A percentile compares a stretch with the other conserved stretches of the same genome.
Evolutionary conservation across 208 protist genomes (phyloP).

Genomic region (Paratrypanosoma confusum): DNA sequence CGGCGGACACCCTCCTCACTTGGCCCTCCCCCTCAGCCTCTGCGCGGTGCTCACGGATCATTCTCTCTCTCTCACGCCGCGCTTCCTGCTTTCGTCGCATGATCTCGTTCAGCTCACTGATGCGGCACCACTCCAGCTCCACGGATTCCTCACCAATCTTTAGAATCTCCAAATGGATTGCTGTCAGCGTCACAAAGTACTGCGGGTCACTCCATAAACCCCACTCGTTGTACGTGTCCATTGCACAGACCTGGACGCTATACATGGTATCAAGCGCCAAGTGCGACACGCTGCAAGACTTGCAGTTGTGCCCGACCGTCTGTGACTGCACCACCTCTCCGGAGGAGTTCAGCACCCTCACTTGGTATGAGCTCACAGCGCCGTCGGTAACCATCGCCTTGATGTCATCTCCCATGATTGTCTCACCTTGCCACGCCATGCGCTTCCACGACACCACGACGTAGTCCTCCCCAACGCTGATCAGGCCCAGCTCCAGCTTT

Average conservation of each 20-base stretch:
- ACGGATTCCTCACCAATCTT: constrained; percentile 73
- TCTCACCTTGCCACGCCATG: constrained; percentile 54
- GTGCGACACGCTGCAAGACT: constrained; percentile 41
- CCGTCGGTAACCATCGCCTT: constrained; percentile 65
- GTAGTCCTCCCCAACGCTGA: constrained; percentile 83
- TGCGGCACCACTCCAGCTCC: constrained; percentile 70
- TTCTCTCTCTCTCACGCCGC: too few species aligned
- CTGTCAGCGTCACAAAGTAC: constrained; percentile 69
- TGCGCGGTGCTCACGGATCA: too few species aligned
- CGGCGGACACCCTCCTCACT: too few species aligned
- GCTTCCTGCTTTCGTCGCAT: too few species aligned
- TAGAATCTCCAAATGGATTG: constrained; percentile 39
- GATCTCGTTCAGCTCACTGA: constrained; percentile 9
- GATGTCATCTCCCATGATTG: constrained; percentile 18
- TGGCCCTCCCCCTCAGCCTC: too few species aligned
- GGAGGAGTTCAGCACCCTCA: constrained; percentile 55
- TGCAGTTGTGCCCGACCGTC: constrained; percentile 47
- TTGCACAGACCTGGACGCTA: constrained; percentile 75
- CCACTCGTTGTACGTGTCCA: constrained; percentile 87
- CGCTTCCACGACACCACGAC: constrained; percentile 73
- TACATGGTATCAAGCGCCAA: constrained; percentile 66
- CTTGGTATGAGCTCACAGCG: constrained; percentile 78
- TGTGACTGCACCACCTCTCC: constrained; percentile 44
- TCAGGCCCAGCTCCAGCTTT: constrained; percentile 66
- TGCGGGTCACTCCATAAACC: constrained; percentile 80